Conservation (phyloP, 768 basidiomycete genomes). For the Chlorophyllum brunneum region DNA sequence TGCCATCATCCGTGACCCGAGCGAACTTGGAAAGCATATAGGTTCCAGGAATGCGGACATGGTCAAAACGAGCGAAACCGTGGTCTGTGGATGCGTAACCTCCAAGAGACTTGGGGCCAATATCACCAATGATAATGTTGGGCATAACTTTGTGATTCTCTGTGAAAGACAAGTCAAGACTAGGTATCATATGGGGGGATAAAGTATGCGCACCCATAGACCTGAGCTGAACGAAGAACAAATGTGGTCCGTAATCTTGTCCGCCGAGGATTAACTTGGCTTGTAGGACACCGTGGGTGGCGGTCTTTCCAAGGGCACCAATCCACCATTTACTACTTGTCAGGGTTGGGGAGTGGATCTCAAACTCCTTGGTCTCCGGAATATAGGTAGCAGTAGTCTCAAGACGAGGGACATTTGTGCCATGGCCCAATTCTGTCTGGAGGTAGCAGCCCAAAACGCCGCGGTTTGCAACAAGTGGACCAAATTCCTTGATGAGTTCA, state of each 20-base stretch:
- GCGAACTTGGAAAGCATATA: conserved; percentile 78
- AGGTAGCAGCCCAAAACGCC: conserved; percentile 72
- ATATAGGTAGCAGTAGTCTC: conserved; percentile 79
- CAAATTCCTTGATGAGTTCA: conserved; percentile 49
- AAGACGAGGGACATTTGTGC: conserved; percentile 61
- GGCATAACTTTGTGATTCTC: conserved; percentile 59
- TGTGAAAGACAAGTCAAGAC: conserved; percentile 20
- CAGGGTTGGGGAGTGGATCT: conserved; percentile 70
- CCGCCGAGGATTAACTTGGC: conserved; percentile 65
- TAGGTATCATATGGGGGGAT: neutral
- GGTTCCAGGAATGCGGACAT: conserved; percentile 60
- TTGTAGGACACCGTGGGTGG: conserved; percentile 74
- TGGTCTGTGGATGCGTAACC: conserved; percentile 55
- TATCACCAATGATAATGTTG: conserved; percentile 66
- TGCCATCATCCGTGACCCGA: conserved; percentile 58
- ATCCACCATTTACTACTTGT: conserved; percentile 86
- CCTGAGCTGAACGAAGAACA: conserved; percentile 71
- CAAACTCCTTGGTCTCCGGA: conserved; percentile 63
- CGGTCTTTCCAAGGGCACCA: conserved; percentile 65
- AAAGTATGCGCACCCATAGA: conserved; percentile 43
- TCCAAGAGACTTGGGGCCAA: conserved; percentile 59
- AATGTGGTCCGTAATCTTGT: conserved; percentile 63
- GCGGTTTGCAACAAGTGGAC: conserved; percentile 41
- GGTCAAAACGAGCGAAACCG: conserved; percentile 65
- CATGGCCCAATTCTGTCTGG: conserved; percentile 79